phyloP scores from a whole-genome alignment of 805 yeast genomes.

The Starmerella apicola region DNA sequence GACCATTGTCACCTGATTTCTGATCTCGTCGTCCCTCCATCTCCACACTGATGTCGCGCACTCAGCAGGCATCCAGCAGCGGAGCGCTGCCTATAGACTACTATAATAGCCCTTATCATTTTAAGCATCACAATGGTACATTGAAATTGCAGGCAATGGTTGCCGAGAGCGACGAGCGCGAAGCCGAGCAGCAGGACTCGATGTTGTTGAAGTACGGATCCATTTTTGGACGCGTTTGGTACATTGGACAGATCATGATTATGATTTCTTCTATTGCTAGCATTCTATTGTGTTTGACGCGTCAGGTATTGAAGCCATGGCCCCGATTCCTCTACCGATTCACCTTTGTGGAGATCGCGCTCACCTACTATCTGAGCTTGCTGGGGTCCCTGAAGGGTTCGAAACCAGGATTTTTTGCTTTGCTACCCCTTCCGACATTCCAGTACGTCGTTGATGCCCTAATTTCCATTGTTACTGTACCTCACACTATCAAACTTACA shows the following conservation, averaged over 20 bases:
- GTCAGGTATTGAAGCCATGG: conserved; percentile 20
- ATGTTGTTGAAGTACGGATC: conserved; percentile 3
- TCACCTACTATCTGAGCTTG: conserved; percentile 22
- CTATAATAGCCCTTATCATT: no score
- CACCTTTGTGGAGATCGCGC: conserved; percentile 17
- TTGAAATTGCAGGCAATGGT: no score
- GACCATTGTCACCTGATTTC: no score
- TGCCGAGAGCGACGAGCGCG: no score
- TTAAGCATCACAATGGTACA: no score
- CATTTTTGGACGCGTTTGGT: conserved; percentile 13
- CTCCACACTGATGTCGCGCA: no score
- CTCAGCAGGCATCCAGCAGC: no score
- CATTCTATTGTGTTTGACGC: conserved; percentile 17
- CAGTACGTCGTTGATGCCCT: conserved; percentile 49
- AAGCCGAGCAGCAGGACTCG: conserved; percentile 1
- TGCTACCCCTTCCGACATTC: conserved; percentile 64
- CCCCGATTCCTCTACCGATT: conserved; percentile 23
- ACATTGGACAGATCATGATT: conserved; percentile 12
- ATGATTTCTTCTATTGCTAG: conserved; percentile 4
- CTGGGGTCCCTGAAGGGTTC: conserved; percentile 40
- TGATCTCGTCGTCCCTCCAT: no score
- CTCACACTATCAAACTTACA: conserved; percentile 45
- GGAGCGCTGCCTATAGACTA: no score
- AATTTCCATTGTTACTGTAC: conserved; percentile 46
- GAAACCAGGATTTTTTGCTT: conserved; percentile 48